Evolutionary conservation across 1,284 basidiomycete species (phyloP).

Genomic region (Melanopsichium pennsylvanicum): DNA sequence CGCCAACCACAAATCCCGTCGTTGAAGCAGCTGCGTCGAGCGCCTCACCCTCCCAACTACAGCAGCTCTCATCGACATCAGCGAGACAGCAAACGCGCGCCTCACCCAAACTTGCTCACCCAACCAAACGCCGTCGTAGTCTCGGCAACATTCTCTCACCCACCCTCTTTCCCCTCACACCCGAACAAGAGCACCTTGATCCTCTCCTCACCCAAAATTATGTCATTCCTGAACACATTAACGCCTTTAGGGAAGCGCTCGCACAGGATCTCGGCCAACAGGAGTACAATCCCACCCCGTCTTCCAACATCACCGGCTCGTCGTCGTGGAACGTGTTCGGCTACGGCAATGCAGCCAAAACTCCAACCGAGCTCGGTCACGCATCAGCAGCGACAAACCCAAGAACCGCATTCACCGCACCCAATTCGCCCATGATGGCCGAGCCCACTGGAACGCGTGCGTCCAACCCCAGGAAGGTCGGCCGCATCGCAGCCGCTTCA

Average conservation of each 20-base stretch:
- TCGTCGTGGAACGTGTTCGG: conserved; percentile 41
- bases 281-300: conserved; percentile 40
- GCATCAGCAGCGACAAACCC: conserved; percentile 11
- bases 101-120: too few species aligned
- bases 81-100: conserved; percentile 4
- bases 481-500: conserved; percentile 56
- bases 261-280: conserved; percentile 53
- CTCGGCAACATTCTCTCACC: conserved; percentile 40
- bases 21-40: conserved; percentile 5
- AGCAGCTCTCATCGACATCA: neutral
- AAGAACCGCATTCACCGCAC: conserved; percentile 2
- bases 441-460: conserved; percentile 31
- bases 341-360: conserved; percentile 22
- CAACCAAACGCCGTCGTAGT: conserved; percentile 37
- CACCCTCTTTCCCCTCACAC: conserved; percentile 20
- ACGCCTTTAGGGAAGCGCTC: conserved; percentile 55
- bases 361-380: conserved; percentile 18
- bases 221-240: conserved; percentile 44
- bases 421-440: conserved; percentile 24
- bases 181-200: conserved; percentile 37
- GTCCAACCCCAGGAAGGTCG: conserved; percentile 48
- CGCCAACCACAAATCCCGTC: conserved; percentile 3
- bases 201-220: conserved; percentile 53
- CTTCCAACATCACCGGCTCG: conserved; percentile 34
- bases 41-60: conserved; percentile 2